Evolutionary conservation across 2,329 filamentous ascomycete genomes (phyloP), one percentile per base, ranked within the genome.

Genomic region (Penicillium sp.): DNA sequence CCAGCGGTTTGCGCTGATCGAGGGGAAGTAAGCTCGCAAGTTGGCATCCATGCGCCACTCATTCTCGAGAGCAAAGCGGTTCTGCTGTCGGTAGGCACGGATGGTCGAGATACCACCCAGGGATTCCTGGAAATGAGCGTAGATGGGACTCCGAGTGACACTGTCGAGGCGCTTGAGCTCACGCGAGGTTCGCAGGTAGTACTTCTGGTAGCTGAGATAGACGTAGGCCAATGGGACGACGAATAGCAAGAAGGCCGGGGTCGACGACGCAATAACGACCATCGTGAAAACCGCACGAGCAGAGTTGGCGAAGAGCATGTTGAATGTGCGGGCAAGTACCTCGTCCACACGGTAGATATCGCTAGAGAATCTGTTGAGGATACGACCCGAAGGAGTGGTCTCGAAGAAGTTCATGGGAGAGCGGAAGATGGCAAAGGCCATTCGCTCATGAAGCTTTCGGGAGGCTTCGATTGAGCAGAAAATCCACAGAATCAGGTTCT

Each of bases 391-490:
- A 2, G 93, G 93, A 1, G 93, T 98, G 0, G 91, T 95, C 69
- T 98, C 95, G 62, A 98, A 98, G 74, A 98, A 98, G 61, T 84
- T 93, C 93, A 98, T 98, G 47, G 93, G 95, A 32, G 90, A 95
- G 59, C 93, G 82, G 79, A 98, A 98, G 61, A 97, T 96, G 15
- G 93, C 90, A 63, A 87, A 93, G 38, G 92, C 92, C 93, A 98
- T 97, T 57, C 89, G 81, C 73, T 97, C 93, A 68, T 98, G 93
- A 49, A 98, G 79, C 74, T 97, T 98, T 55, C 93, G 83, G 18
- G 92, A 96, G 44, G 93, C 93, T 83, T 98, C 93, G 55, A 98
- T 98, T 4, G 93, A 97, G 74, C 95, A 98, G 75, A 98, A 97
- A 58, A 98, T 97, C 93, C 93, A 98, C 25, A 98, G 78, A 56